A percentile compares a stretch with the other conserved stretches of the same genome.
Evolutionary conservation across 2,329 filamentous ascomycete species (phyloP).

Genomic region (Aspergillus texensis): DNA sequence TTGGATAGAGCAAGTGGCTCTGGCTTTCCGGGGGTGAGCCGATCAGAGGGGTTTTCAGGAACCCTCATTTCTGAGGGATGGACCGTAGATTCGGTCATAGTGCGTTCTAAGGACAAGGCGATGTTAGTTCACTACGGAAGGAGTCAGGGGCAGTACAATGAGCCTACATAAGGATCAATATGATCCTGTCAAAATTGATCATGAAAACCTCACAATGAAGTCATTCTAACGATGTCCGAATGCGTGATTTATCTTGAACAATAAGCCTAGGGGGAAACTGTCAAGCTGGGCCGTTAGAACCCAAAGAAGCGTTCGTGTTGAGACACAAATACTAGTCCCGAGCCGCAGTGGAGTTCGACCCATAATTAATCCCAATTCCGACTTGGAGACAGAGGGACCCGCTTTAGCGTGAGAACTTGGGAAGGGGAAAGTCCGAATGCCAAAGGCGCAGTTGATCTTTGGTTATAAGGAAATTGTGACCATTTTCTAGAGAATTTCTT

Average conservation of each 20-base stretch:
- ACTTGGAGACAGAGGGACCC: slow-evolving; percentile 25
- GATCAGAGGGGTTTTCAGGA: slow-evolving; percentile 20
- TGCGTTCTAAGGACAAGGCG: slow-evolving; percentile 15
- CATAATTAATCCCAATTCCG: slow-evolving; percentile 16
- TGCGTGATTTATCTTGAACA: background rate
- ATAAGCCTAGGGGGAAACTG: background rate
- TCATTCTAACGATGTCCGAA: slow-evolving; percentile 5
- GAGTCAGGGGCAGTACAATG: background rate
- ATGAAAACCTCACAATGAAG: background rate
- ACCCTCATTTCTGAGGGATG: slow-evolving; percentile 23
- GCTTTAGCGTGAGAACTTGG: slow-evolving; percentile 24
- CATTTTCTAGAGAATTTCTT: background rate
- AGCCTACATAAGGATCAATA: background rate
- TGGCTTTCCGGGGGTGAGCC: slow-evolving; percentile 22
- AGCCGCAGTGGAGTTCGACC: slow-evolving; percentile 34
- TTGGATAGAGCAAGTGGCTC: slow-evolving; percentile 24
- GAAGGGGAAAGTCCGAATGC: slow-evolving; percentile 11
- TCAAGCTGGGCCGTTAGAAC: slow-evolving; percentile 17
- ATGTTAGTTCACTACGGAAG: background rate
- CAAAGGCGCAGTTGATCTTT: slow-evolving; percentile 14
- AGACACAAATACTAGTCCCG: slow-evolving; percentile 20
- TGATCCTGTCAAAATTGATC: slow-evolving; percentile 18
- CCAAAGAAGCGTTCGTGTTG: slow-evolving; percentile 27
- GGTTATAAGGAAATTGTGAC: background rate
- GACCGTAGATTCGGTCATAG: slow-evolving; percentile 28